Evolutionary conservation across 2,329 filamentous ascomycete genomes (phyloP), one percentile per base, ranked within the genome.

Genomic region (Mycosphaerelloides madeirae): DNA sequence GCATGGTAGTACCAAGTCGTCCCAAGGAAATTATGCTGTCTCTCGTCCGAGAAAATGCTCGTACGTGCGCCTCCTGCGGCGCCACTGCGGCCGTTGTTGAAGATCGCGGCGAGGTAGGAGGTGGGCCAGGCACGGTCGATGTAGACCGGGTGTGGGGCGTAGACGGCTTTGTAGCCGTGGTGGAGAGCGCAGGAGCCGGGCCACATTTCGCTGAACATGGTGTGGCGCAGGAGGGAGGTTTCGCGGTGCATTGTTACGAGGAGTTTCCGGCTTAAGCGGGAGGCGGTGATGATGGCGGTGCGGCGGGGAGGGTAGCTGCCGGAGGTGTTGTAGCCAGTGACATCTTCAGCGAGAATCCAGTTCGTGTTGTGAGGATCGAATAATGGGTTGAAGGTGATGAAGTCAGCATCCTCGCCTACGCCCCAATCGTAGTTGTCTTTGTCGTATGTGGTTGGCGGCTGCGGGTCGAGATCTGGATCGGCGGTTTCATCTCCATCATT

Each of bases 171-270:
- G 57, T 87, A 73, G 1, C 85, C 85, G 58, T 87, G 85, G 55
- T 88, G 85, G 4, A 90, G 70, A 0, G 84, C 83, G 60, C 81
- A 76, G 1, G 76, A 78, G 0, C 83, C 76, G 1, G 84, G 84
- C 67, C 84, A 88, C 85, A 90, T 90, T 65, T 90, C 85, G 19
- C 78, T 79, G 62, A 86, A 89, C 83, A 83, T 88, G 64, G 73
- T 81, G 64, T 82, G 85, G 51, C 79, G 80, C 55, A 78, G 72
- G 20, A 76, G 73, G 65, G 83, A 81, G 3, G 81, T 84, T 58
- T 88, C 84, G 53, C 85, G 77, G 65, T 90, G 85, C 83, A 90
- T 89, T 4, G 79, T 79, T 35, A 75, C 67, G 5, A 89, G 68
- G 1, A 89, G 71, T 11, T 83, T 76, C 18, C 80, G 76, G 20